A percentile compares a stretch with the other conserved stretches of the same genome.
These are phyloP conservation scores for Sonneratia caseolaris DNA, from an alignment of 345 rosid species.

Conservation along the genomic window DNA sequence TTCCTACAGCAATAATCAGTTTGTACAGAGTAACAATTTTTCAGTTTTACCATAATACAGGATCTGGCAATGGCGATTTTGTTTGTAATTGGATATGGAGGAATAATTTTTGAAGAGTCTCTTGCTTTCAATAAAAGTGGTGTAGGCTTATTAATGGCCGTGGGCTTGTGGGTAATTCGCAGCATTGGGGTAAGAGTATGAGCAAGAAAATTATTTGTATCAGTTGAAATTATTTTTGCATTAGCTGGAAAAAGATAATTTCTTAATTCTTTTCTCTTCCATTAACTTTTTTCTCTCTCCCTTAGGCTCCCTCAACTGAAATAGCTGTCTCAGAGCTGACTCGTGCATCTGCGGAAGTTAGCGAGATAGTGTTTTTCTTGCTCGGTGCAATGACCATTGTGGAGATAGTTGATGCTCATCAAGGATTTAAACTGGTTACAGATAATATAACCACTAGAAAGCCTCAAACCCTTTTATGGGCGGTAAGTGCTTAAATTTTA, in stretches of 20 bases:
- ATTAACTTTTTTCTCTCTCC: conserved; percentile 1
- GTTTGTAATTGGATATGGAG: conserved; percentile 76
- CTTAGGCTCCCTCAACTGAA: conserved; percentile 93
- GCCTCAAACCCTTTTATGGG: conserved; percentile 80
- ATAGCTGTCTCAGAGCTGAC: conserved; percentile 78
- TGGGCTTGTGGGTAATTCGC: conserved; percentile 84
- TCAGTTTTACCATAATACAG: conserved; percentile 32
- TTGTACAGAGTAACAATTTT: not conserved
- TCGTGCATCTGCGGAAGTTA: conserved; percentile 90
- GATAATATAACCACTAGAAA: conserved; percentile 93
- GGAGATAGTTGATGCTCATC: conserved; percentile 98
- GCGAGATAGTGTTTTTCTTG: conserved; percentile 90
- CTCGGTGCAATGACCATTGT: conserved; percentile 99
- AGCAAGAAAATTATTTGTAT: not conserved
- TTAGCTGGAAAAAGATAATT: not conserved
- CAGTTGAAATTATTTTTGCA: not conserved
- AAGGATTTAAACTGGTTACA: conserved; percentile 97
- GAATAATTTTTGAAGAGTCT: conserved; percentile 89
- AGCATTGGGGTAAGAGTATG: conserved; percentile 67
- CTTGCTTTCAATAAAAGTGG: conserved; percentile 95
- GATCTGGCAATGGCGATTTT: conserved; percentile 91
- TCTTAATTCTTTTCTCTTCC: not conserved
- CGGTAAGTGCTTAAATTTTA: conserved; percentile 43
- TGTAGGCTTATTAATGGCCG: conserved; percentile 93
- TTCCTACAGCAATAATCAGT: not conserved